Base-by-base conservation (phyloP, 2,329 filamentous ascomycete species). In the Hymenoscyphus occultus region DNA sequence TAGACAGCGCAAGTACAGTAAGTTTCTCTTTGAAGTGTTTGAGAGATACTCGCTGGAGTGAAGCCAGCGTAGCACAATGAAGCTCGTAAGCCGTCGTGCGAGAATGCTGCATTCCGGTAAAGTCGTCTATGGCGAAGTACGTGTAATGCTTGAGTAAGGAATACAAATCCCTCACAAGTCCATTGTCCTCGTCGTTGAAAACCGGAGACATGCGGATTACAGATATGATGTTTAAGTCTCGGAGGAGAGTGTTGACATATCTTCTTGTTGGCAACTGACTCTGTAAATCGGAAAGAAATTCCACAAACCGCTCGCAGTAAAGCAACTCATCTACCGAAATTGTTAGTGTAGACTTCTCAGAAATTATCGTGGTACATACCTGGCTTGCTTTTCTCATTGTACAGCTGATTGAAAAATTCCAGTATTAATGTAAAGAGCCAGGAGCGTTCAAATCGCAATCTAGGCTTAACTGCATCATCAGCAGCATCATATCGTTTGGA, bases 281-380 rank as follows among this genome's bases (percentile, higher is more conserved):
- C 76, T 96, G 88, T 22, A 99, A 80, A 75, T 99, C 95, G 9
- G 90, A 89, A 59, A 99, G 81, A 61, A 99, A 89, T 77, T 99
- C 95, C 61, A 95, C 78, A 68, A 98, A 94, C n/a, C 93, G 86
- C 77, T 98, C 94, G 75, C 92, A 96, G 77, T 97, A 99, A 2
- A 86, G 78, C 22, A 93, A 76, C 70, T 90, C 87, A 39, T 93
- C 89, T 77, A 77, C 68, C 56, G 56, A 63, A 59, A 40, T 67
- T 32, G 51, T 77, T 69, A 72, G 77, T 73, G 64, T 74, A 71
- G 39, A 4, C 7, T 19, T 16, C 28, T n/a, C 40, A 16, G 31
- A 16, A 2, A 42, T 35, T 22, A 56, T 7, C 5, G 56, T 7
- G 16, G 14, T 16, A 19, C 78, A 67, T 73, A 83, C 82, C 81